phyloP scores from a whole-genome alignment of 2,329 filamentous ascomycete genomes.

The Diaporthe sp. region DNA sequence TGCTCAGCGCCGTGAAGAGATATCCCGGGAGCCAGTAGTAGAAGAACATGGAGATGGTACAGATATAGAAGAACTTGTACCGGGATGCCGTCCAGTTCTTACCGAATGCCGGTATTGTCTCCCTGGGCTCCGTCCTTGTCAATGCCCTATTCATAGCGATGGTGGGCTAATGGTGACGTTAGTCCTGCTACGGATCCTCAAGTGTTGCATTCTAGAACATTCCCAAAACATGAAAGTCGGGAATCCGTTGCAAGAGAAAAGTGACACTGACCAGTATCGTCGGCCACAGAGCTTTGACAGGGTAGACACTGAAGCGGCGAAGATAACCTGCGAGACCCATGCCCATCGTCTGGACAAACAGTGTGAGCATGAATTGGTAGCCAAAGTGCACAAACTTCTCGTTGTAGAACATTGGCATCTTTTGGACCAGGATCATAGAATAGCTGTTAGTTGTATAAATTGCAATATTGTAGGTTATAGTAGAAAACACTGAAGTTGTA shows the following conservation, averaged over 20 bases:
- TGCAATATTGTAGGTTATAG: constrained; percentile 51
- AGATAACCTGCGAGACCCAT: constrained; percentile 54
- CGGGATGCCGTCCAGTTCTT: constrained; percentile 52
- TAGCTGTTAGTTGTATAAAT: constrained; percentile 49
- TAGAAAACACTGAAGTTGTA: constrained; percentile 45
- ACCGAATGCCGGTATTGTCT: constrained; percentile 50
- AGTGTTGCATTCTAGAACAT: too few relatives aligned
- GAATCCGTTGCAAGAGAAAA: too few relatives aligned
- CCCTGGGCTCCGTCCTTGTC: constrained; percentile 46
- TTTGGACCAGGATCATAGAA: constrained; percentile 49
- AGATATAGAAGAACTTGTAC: constrained; percentile 55
- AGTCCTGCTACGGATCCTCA: too few relatives aligned
- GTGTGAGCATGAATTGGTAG: constrained; percentile 52
- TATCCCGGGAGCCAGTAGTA: constrained; percentile 62
- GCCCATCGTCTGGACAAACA: constrained; percentile 55
- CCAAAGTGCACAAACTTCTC: constrained; percentile 51
- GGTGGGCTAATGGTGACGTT: constrained; percentile 40
- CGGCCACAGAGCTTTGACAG: constrained; percentile 54
- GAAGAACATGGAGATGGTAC: constrained; percentile 50
- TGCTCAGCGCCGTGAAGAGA: constrained; percentile 53
- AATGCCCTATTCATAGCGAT: constrained; percentile 49
- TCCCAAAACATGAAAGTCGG: too few relatives aligned
- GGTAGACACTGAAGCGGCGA: constrained; percentile 51
- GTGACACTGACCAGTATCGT: constrained; percentile 35
- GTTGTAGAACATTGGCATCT: constrained; percentile 52